Conservation (phyloP, 2,329 filamentous ascomycete species). For the Monilinia fructicola region DNA sequence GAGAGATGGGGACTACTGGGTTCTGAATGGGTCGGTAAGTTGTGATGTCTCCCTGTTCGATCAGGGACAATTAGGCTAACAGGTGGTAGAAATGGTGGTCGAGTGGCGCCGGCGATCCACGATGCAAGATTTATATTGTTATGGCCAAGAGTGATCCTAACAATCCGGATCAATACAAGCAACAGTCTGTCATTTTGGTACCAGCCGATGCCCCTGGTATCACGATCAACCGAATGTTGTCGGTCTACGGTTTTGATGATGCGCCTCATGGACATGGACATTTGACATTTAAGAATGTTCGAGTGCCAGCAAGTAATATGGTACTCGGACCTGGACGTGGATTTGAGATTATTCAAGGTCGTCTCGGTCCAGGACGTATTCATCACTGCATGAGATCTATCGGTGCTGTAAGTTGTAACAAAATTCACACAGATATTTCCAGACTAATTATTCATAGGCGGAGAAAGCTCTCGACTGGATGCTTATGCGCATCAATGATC, state of each 20-base stretch:
- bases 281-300: slow-evolving; percentile 84
- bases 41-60: background rate
- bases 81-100: slow-evolving; percentile 92
- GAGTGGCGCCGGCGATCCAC: slow-evolving; percentile 86
- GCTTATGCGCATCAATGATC: slow-evolving; percentile 91
- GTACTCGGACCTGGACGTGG: slow-evolving; percentile 91
- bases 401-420: slow-evolving; percentile 61
- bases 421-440: background rate
- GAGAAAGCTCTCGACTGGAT: slow-evolving; percentile 94
- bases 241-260: slow-evolving; percentile 94
- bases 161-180: slow-evolving; percentile 76
- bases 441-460: slow-evolving; percentile 50
- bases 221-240: slow-evolving; percentile 90
- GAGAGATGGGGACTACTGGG: slow-evolving; percentile 81
- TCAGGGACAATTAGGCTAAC: slow-evolving; percentile 28
- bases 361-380: slow-evolving; percentile 91
- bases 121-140: slow-evolving; percentile 91
- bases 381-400: slow-evolving; percentile 97
- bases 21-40: slow-evolving; percentile 80
- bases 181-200: slow-evolving; percentile 92
- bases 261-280: slow-evolving; percentile 98
- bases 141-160: slow-evolving; percentile 88
- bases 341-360: slow-evolving; percentile 98
- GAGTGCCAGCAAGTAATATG: slow-evolving; percentile 79
- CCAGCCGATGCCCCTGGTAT: slow-evolving; percentile 79